Base-by-base conservation (phyloP, 495 filamentous ascomycete species). In the Pseudomonodictys pantanalensis region DNA sequence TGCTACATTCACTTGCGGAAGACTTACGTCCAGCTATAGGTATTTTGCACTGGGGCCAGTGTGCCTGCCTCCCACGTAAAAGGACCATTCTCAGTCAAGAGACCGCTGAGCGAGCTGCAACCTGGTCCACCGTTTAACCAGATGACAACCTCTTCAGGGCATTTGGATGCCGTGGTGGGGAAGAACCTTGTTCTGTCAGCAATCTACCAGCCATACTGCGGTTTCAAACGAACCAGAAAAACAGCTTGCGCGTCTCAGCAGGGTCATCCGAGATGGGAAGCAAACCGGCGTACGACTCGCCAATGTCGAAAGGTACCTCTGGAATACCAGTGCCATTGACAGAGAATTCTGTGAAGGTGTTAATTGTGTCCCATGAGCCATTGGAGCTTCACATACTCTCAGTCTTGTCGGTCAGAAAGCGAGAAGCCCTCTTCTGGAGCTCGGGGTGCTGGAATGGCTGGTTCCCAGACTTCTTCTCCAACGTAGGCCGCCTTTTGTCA, bases 31-130 rank as follows among this genome's bases (percentile, higher is more conserved):
- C 86, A 91, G 12, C 77, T 79, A 66, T 63, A 68, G 11, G 68
- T 60, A 41, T 69, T 68, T 17, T 47, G 39, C 1, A 59, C 55
- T 5, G 64, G 64, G 6, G 58, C 60, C 18, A 63, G 35, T 12
- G 64, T 67, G 9, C 64, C 64, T 28, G 58, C 59, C 62, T 86
- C 79, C 89, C 89, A 92, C 0, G 85, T 68, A 65, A 93, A 85
- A 0, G 89, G 88, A 0, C 89, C 87, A 61, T 91, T 87, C 62
- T 91, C 87, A 46, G 89, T 85, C 0, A 92, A 68, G 0, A 92
- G 69, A 8, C 87, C 87, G 57, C 83, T 79, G 2, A 92, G 74
- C 1, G 81, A 88, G 42, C 78, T 86, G 71, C 86, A 90, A 10
- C 86, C 86, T 3, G 81, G 79, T 12, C 69, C 69, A 23, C 75